Percentiles rank a stretch among this genome's conserved stretches.
Evolutionary conservation across 805 yeast species (phyloP).

Genomic region (Wickerhamiella kurtzmanii): DNA sequence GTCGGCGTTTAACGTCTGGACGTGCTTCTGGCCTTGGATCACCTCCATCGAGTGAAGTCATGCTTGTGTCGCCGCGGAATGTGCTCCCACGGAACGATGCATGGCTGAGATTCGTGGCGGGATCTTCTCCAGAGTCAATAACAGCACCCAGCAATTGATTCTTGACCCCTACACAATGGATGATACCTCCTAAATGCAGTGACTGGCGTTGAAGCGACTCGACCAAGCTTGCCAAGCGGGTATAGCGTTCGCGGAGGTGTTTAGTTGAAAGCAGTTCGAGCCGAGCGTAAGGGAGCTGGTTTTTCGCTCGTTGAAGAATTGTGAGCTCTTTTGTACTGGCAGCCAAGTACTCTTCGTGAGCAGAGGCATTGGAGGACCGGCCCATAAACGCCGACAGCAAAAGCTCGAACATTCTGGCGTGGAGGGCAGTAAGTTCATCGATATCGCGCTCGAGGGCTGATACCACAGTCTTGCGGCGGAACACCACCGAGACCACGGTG

Average conservation of each 20-base stretch:
- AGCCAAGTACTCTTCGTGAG: not conserved
- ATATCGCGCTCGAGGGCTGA: conserved; percentile 31
- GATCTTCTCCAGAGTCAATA: not conserved
- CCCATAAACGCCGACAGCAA: not conserved
- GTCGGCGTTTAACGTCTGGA: not conserved
- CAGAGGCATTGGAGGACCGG: not conserved
- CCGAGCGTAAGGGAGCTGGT: conserved; percentile 41
- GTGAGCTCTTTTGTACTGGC: conserved; percentile 3
- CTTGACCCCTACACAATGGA: conserved; percentile 57
- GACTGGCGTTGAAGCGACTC: conserved; percentile 38
- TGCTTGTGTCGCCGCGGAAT: not conserved
- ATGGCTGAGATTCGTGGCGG: not conserved
- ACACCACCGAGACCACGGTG: conserved; percentile 42
- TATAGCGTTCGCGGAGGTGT: not conserved
- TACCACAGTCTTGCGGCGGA: conserved; percentile 37
- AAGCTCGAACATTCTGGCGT: not conserved
- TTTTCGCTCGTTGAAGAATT: conserved; percentile 29
- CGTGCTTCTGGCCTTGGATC: not conserved
- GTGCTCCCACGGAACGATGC: not conserved
- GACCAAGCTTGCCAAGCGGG: conserved; percentile 1
- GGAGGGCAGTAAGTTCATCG: not conserved
- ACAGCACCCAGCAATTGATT: conserved; percentile 35
- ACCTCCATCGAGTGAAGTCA: not conserved
- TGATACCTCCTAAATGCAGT: conserved; percentile 51
- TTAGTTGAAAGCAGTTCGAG: conserved; percentile 38